These are phyloP conservation scores for Begonia fuchsioides DNA, from an alignment of 306 rosid species.

Conservation along the genomic window DNA sequence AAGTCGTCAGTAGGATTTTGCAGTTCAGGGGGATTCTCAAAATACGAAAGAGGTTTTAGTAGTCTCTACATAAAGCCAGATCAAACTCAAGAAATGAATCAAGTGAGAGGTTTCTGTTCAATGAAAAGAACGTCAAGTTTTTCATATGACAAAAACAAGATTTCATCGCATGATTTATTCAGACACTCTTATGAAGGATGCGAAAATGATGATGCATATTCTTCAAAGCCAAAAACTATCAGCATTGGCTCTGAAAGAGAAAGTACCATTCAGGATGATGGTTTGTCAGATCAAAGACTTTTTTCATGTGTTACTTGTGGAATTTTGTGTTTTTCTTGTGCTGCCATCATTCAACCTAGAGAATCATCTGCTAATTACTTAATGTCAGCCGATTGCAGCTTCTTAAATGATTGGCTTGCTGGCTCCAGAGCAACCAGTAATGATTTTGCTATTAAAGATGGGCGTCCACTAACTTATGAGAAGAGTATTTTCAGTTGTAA, in stretches of 20 bases:
- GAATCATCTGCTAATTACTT: constrained; percentile 81
- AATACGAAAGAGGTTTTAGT: constrained; percentile 41
- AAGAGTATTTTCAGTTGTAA: constrained; percentile 2
- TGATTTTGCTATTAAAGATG: constrained; percentile 20
- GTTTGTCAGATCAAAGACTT: constrained; percentile 71
- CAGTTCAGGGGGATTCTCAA: constrained; percentile 34
- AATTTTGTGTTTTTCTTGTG: constrained; percentile 82
- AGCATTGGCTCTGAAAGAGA: no score
- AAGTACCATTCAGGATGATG: constrained; percentile 34
- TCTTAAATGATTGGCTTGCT: constrained; percentile 71
- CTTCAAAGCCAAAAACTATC: constrained; percentile 39
- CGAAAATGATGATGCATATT: constrained; percentile 18
- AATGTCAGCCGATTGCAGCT: constrained; percentile 83
- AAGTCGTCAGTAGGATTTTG: constrained; percentile 27
- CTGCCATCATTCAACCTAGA: constrained; percentile 80
- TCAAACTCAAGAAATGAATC: constrained; percentile 32
- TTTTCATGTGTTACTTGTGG: constrained; percentile 98
- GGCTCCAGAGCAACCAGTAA: constrained; percentile 46
- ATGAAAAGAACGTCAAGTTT: constrained; percentile 39
- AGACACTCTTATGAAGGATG: constrained; percentile 28
- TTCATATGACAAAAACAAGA: constrained; percentile 27
- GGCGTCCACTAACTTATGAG: constrained; percentile 22
- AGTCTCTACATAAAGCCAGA: constrained; percentile 50
- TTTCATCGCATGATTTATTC: constrained; percentile 36
- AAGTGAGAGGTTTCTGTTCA: constrained; percentile 36